Evolutionary conservation across 108 stramenopile genomes (phyloP).

Genomic region (Aureococcus anophagefferens): DNA sequence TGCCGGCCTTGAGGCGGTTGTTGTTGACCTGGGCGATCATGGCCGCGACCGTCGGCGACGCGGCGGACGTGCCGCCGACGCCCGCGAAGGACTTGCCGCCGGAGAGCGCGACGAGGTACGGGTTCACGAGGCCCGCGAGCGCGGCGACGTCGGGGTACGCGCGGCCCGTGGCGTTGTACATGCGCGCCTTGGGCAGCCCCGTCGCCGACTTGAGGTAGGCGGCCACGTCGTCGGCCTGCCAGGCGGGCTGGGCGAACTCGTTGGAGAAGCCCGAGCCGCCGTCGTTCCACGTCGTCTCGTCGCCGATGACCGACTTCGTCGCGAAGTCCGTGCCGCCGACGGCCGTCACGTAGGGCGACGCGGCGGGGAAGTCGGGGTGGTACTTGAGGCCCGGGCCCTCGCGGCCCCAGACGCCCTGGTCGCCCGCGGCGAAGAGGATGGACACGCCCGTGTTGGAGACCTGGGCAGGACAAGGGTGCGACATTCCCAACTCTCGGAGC

Average conservation of each 20-base stretch:
- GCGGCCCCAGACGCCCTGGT: slow-evolving; percentile 39
- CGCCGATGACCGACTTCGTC: slow-evolving; percentile 10
- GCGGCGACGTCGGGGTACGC: slow-evolving; percentile 38
- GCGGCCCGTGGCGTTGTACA: slow-evolving; percentile 28
- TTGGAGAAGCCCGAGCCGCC: slow-evolving; percentile 35
- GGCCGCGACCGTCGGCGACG: slow-evolving; percentile 28
- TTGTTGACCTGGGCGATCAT: slow-evolving; percentile 28
- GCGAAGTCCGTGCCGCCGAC: slow-evolving; percentile 41
- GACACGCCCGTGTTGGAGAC: slow-evolving; percentile 19
- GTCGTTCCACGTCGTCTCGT: slow-evolving; percentile 20
- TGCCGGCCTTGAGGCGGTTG: slow-evolving; percentile 17
- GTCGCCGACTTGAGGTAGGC: slow-evolving; percentile 17
- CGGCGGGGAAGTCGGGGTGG: slow-evolving; percentile 48
- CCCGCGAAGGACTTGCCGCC: slow-evolving; percentile 13
- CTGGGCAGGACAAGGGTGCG: too few relatives aligned
- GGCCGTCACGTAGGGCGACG: slow-evolving; percentile 45
- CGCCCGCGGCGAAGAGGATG: slow-evolving; percentile 31
- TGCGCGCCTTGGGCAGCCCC: slow-evolving; percentile 10
- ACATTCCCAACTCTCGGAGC: too few relatives aligned
- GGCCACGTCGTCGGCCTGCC: slow-evolving; percentile 20
- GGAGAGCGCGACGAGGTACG: slow-evolving; percentile 27
- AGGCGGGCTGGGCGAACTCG: slow-evolving; percentile 15
- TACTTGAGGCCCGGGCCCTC: slow-evolving; percentile 14
- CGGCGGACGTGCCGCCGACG: slow-evolving; percentile 33
- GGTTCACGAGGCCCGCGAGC: slow-evolving; percentile 18